Percentiles rank a stretch among this genome's conserved stretches.
Evolutionary conservation across 768 basidiomycete species (phyloP).

Genomic region (Lepiota brunneoincarnata): DNA sequence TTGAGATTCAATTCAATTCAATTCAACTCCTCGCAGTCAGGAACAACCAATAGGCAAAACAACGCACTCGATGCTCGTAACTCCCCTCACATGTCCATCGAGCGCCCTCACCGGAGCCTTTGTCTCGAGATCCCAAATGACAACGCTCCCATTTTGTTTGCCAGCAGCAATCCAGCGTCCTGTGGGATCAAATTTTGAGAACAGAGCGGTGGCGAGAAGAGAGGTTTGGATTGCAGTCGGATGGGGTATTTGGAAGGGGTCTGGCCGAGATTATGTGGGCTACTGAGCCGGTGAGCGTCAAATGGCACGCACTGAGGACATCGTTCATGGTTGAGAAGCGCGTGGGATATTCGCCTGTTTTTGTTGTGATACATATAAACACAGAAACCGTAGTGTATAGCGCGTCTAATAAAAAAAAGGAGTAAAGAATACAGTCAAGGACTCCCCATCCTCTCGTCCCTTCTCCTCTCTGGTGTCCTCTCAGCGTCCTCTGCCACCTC

Average conservation of each 20-base stretch:
- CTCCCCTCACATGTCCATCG: conserved; percentile 89
- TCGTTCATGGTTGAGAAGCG: conserved; percentile 2
- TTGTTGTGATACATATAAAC: background rate
- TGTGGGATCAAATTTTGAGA: conserved; percentile 82
- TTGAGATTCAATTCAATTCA: conserved; percentile 37
- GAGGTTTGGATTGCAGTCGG: conserved; percentile 89
- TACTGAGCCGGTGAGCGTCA: conserved; percentile 4
- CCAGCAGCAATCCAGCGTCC: conserved; percentile 89
- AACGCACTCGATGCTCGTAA: conserved; percentile 85
- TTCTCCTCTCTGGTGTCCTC: conserved; percentile 3
- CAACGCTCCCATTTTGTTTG: conserved; percentile 72
- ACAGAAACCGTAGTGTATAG: background rate
- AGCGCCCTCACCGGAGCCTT: conserved; percentile 73
- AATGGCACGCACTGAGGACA: background rate
- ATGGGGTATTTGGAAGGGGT: conserved; percentile 72
- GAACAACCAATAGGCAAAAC: background rate
- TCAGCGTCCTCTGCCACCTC: conserved; percentile 11
- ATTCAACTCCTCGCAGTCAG: conserved; percentile 2
- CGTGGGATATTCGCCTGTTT: background rate
- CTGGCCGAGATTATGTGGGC: conserved; percentile 27
- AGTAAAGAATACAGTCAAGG: conserved; percentile 7
- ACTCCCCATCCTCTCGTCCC: conserved; percentile 13
- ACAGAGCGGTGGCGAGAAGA: conserved; percentile 73
- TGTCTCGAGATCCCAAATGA: conserved; percentile 93
- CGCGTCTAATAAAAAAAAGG: background rate